Evolutionary conservation across 2,329 filamentous ascomycete species (phyloP).

Genomic region (Colletotrichum sp.): DNA sequence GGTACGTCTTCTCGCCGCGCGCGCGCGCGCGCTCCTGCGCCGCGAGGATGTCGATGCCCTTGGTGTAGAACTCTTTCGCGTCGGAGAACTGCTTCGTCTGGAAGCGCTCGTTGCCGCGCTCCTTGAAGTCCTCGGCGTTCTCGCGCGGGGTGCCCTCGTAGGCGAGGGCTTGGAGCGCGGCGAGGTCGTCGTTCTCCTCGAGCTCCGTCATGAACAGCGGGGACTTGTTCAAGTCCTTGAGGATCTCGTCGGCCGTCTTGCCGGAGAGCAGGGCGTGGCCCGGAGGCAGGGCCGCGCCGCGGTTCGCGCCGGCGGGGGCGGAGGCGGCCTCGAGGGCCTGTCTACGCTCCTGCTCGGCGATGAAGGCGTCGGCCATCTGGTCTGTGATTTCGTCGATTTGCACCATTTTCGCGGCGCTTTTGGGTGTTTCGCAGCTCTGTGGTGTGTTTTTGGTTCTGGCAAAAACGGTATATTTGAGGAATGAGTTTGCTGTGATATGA

Average conservation of each 20-base stretch:
- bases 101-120: constrained; percentile 91
- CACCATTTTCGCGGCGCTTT: background rate
- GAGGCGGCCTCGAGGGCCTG: background rate
- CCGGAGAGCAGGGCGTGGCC: constrained; percentile 36
- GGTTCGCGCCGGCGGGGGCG: constrained; percentile 26
- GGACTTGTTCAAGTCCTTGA: constrained; percentile 62
- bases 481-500: background rate
- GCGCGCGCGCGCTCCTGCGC: constrained; percentile 64
- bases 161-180: constrained; percentile 86
- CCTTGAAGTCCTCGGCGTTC: constrained; percentile 83
- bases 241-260: constrained; percentile 60
- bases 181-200: constrained; percentile 82
- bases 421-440: background rate
- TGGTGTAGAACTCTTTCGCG: constrained; percentile 89
- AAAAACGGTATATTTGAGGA: background rate
- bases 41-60: constrained; percentile 77
- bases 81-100: constrained; percentile 75
- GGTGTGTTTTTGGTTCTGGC: background rate
- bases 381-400: constrained; percentile 48
- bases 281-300: constrained; percentile 50
- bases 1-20: constrained; percentile 31
- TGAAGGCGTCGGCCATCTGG: constrained; percentile 40
- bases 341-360: constrained; percentile 2
- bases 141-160: constrained; percentile 92
- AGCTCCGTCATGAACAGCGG: constrained; percentile 97